phyloP scores from a whole-genome alignment of 192 early-diverging fungal genomes.

The Coemansia sp. region DNA sequence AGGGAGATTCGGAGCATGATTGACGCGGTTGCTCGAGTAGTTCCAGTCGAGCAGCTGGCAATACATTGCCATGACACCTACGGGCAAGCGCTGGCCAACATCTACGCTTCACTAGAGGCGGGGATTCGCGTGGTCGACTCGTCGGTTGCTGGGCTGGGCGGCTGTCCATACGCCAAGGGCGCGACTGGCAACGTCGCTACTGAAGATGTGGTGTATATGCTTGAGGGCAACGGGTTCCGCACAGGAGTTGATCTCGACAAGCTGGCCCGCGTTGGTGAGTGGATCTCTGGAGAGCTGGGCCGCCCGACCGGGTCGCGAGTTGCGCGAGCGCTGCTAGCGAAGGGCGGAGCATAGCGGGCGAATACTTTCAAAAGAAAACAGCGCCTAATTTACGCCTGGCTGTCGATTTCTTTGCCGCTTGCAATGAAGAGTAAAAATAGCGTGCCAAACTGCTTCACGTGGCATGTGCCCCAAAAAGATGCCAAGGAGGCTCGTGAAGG shows the following conservation, averaged over 20 bases:
- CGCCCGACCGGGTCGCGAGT: slow-evolving; percentile 57
- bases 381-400: too few relatives aligned
- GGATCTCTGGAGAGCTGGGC: slow-evolving; percentile 78
- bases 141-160: slow-evolving; percentile 89
- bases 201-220: slow-evolving; percentile 93
- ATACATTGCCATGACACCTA: slow-evolving; percentile 98
- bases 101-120: slow-evolving; percentile 69
- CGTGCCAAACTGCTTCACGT: too few relatives aligned
- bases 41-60: slow-evolving; percentile 74
- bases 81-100: slow-evolving; percentile 93
- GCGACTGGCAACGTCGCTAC: slow-evolving; percentile 96
- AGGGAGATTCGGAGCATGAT: slow-evolving; percentile 65
- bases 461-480: background rate
- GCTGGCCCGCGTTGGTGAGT: slow-evolving; percentile 75
- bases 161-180: slow-evolving; percentile 94
- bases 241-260: slow-evolving; percentile 76
- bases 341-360: slow-evolving; percentile 5
- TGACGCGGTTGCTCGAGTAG: slow-evolving; percentile 59
- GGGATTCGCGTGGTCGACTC: slow-evolving; percentile 92
- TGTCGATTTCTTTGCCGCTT: too few relatives aligned
- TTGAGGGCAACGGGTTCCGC: slow-evolving; percentile 75
- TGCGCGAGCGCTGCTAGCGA: slow-evolving; percentile 39
- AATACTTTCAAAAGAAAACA: too few relatives aligned
- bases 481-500: too few relatives aligned
- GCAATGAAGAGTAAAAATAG: too few relatives aligned